phyloP scores from a whole-genome alignment of 257 asterid genomes.

The Petrea volubilis region DNA sequence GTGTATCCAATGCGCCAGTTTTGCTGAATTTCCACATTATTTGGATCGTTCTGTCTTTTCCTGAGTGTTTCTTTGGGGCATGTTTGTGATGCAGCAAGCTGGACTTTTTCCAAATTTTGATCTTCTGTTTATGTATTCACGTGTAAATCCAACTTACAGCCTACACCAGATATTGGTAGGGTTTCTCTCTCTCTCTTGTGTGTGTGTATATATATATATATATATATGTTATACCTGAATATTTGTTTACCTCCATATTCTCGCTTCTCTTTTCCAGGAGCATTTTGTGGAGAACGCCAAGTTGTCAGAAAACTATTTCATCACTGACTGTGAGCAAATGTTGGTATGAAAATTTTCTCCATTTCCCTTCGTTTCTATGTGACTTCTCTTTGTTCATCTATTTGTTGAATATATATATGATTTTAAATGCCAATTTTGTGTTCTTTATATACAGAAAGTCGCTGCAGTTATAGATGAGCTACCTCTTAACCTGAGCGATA shows the following conservation, averaged over 20 bases:
- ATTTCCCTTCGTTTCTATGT: background rate
- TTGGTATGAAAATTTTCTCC: conserved; percentile 51
- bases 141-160: conserved; percentile 62
- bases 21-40: background rate
- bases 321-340: conserved; percentile 66
- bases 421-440: conserved; percentile 20
- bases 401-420: background rate
- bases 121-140: conserved; percentile 76
- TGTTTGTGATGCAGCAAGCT: conserved; percentile 68
- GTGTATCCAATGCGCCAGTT: conserved; percentile 34
- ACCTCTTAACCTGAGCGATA: conserved; percentile 76
- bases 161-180: conserved; percentile 77
- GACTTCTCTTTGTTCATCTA: conserved; percentile 9
- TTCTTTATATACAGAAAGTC: conserved; percentile 61
- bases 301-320: conserved; percentile 77
- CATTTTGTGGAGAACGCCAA: conserved; percentile 84
- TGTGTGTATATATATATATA: background rate
- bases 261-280: conserved; percentile 48
- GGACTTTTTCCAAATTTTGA: conserved; percentile 91
- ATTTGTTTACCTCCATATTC: background rate
- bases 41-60: conserved; percentile 12
- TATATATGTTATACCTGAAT: too few relatives aligned
- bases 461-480: conserved; percentile 87
- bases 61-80: conserved; percentile 17
- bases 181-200: conserved; percentile 18